A percentile compares a stretch with the other conserved stretches of the same genome.
Evolutionary conservation across 306 rosid species (phyloP).

Genomic region (Carpinus fangiana): DNA sequence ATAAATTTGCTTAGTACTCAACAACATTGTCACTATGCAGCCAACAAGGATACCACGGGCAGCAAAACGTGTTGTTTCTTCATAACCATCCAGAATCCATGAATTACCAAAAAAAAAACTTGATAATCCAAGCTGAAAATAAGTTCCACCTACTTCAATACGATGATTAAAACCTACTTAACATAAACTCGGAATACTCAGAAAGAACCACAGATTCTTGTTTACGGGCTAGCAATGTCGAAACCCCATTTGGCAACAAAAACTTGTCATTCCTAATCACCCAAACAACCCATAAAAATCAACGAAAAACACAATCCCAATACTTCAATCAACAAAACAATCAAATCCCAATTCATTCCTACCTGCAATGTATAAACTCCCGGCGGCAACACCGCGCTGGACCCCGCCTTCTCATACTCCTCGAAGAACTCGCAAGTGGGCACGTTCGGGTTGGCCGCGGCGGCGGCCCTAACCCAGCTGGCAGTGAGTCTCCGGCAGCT

Average conservation of each 20-base stretch:
- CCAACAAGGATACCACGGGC: not conserved
- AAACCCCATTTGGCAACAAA: too few relatives aligned
- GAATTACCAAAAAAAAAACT: not conserved
- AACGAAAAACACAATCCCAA: not conserved
- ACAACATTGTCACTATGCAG: not conserved
- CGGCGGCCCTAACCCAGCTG: constrained; percentile 81
- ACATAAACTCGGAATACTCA: not conserved
- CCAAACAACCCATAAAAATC: not conserved
- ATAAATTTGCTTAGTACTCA: not conserved
- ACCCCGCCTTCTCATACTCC: constrained; percentile 71
- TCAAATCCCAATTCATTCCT: not conserved
- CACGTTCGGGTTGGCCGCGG: constrained; percentile 57
- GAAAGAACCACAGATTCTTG: not conserved
- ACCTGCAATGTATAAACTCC: constrained; percentile 96
- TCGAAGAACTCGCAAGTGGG: constrained; percentile 76
- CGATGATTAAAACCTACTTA: not conserved
- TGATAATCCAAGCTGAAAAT: not conserved
- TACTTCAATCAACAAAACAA: not conserved
- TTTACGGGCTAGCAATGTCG: too few relatives aligned
- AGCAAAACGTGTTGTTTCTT: not conserved
- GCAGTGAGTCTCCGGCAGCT: constrained; percentile 83
- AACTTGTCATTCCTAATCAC: not conserved
- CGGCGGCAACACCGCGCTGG: constrained; percentile 67
- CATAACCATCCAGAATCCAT: not conserved
- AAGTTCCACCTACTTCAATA: not conserved